Evolutionary conservation across 805 yeast genomes (phyloP), one percentile per base, ranked within the genome.

Genomic region (Myxozyma neglecta): DNA sequence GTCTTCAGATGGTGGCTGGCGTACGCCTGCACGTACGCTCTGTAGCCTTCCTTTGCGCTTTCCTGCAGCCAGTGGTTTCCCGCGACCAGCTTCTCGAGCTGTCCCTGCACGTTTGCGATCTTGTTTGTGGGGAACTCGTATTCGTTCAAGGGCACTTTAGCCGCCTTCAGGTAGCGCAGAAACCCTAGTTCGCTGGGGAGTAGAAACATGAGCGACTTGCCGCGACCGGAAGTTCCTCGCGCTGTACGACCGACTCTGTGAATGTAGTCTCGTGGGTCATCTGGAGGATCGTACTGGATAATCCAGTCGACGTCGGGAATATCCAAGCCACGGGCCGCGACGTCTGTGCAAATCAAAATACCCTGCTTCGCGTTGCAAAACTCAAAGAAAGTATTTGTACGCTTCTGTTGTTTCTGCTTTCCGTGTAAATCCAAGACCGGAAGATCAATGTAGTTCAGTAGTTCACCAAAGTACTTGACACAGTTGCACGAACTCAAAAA

Each of bases 191-290:
- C 99, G 47, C 84, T 85, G 48, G 99, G 99, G 8, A 93, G 87
- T 74, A 94, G 81, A 76, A 94, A 94, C 98, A 94, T 92, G 65
- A 94, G 80, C 9, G 97, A 90, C 76, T 87, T 89, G 71, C 99
- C 99, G 73, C 86, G 87, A 60, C 97, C 98, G 53, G 83, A 73
- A 24, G 87, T 78, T 11, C 88, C 84, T 80, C 99, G 87, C 42
- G 99, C 99, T 34, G 99, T 94, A 81, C 99, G 87, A 68, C 99
- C 99, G 42, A 94, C 99, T 77, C 99, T 86, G 79, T 94, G 99
- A 69, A 94, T 94, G 75, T 94, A 94, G 77, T 94, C 98, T 79
- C 98, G 86, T 77, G 99, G 99, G 78, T 94, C 99, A 87, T 94
- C 99, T 75, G 99, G 99, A 59, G 99, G 99, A 76, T 94, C 99